These are phyloP conservation scores for Liquidambar formosana DNA, from an alignment of 164 flowering plant species.

Conservation along the genomic window DNA sequence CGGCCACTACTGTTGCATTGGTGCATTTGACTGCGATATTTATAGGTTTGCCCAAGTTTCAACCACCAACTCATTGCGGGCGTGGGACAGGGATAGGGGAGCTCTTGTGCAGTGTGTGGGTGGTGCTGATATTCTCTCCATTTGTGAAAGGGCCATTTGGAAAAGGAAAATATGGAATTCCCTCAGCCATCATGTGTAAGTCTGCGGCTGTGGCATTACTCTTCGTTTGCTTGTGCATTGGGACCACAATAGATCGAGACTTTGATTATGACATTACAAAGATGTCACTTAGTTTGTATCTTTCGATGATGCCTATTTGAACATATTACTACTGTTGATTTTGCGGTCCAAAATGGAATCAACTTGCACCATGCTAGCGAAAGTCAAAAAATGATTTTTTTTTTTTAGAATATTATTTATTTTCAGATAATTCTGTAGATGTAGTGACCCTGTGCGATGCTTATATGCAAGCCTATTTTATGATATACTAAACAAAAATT, in stretches of 20 bases:
- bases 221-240: conserved; percentile 27
- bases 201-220: conserved; percentile 33
- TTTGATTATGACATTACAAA: not conserved
- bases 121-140: conserved; percentile 43
- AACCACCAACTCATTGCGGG: not conserved
- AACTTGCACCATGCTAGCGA: too few relatives aligned
- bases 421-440: too few relatives aligned
- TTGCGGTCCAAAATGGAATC: too few relatives aligned
- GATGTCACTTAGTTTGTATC: too few relatives aligned
- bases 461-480: too few relatives aligned
- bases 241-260: not conserved
- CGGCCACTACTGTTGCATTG: conserved; percentile 35
- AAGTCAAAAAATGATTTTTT: too few relatives aligned
- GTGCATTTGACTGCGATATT: conserved; percentile 37
- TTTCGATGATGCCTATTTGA: too few relatives aligned
- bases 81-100: conserved; percentile 37
- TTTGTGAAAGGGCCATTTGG: conserved; percentile 51
- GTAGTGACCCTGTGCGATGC: too few relatives aligned
- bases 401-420: too few relatives aligned
- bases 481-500: too few relatives aligned
- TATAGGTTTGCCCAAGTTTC: conserved; percentile 12
- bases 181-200: conserved; percentile 38
- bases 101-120: conserved; percentile 35
- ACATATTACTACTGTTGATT: too few relatives aligned
- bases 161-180: conserved; percentile 63